Percentiles rank a stretch among this genome's conserved stretches.
Evolutionary conservation across 352 stramenopile species (phyloP).

Genomic region (Phytopythium mirpurense): DNA sequence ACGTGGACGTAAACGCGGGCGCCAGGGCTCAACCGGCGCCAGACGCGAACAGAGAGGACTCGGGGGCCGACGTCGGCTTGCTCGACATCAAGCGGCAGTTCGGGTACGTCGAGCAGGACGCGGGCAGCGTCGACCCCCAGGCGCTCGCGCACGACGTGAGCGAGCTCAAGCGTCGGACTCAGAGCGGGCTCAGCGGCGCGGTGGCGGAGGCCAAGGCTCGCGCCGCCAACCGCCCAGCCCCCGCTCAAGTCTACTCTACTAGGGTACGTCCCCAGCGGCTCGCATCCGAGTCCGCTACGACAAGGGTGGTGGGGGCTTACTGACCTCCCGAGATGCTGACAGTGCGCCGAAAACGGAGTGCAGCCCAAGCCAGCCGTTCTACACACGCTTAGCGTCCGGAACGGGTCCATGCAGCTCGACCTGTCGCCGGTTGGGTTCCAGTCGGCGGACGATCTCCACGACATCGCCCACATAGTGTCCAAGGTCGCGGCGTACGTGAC

Average conservation of each 20-base stretch:
- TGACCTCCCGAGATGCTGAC: no score
- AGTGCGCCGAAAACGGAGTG: constrained; percentile 41
- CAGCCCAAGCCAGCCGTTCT: constrained; percentile 34
- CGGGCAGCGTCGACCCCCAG: constrained; percentile 17
- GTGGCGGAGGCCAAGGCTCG: not conserved
- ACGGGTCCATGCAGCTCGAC: constrained; percentile 35
- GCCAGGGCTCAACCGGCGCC: not conserved
- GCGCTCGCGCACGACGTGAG: constrained; percentile 19
- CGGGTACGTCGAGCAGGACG: constrained; percentile 31
- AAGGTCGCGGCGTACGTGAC: constrained; percentile 14
- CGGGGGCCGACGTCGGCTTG: constrained; percentile 38
- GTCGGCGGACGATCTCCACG: constrained; percentile 39
- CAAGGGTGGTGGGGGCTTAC: no score
- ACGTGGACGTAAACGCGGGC: constrained; percentile 10
- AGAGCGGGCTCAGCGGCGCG: not conserved
- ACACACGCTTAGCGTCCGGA: constrained; percentile 29
- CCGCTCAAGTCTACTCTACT: constrained; percentile 29
- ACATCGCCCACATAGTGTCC: constrained; percentile 42
- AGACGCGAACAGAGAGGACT: not conserved
- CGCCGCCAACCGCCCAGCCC: constrained; percentile 1
- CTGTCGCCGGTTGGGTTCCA: constrained; percentile 52
- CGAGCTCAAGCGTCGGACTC: constrained; percentile 16
- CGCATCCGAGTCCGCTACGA: no score
- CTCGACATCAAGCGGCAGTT: constrained; percentile 63
- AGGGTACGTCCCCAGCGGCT: constrained; percentile 19